Conservation (phyloP, 768 basidiomycete genomes). For the Austroboletus eburneus region DNA sequence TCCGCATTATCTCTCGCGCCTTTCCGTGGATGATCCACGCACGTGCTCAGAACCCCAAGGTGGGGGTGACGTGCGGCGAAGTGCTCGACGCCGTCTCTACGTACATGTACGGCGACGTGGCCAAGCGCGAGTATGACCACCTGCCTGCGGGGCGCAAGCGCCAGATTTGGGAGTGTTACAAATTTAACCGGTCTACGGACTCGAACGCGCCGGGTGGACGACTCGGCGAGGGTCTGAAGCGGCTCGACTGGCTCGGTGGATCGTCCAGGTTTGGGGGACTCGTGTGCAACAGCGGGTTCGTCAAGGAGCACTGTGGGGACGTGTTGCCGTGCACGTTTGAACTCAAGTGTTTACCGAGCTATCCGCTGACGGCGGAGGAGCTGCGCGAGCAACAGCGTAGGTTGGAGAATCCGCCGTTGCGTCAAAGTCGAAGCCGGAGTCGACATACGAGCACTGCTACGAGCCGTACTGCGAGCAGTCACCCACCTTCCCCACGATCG, state of each 20-base stretch:
- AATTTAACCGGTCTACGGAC: slow-evolving; percentile 61
- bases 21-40: slow-evolving; percentile 57
- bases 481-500: slow-evolving; percentile 18
- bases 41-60: slow-evolving; percentile 37
- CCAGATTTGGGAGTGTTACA: slow-evolving; percentile 49
- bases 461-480: slow-evolving; percentile 2
- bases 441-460: slow-evolving; percentile 2
- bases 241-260: slow-evolving; percentile 62
- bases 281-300: slow-evolving; percentile 38
- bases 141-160: slow-evolving; percentile 36
- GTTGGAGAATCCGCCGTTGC: slow-evolving; percentile 16
- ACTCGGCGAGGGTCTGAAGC: slow-evolving; percentile 57
- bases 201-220: slow-evolving; percentile 65
- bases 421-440: slow-evolving; percentile 16
- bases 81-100: slow-evolving; percentile 52
- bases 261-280: slow-evolving; percentile 65
- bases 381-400: slow-evolving; percentile 43
- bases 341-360: slow-evolving; percentile 46
- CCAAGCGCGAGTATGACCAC: slow-evolving; percentile 48
- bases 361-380: slow-evolving; percentile 49
- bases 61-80: slow-evolving; percentile 67
- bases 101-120: slow-evolving; percentile 48
- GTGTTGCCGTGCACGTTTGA: slow-evolving; percentile 57
- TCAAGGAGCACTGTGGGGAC: slow-evolving; percentile 44
- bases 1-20: slow-evolving; percentile 49